Evolutionary conservation across 73 alveolate species (phyloP), one percentile per base, ranked within the genome.

Genomic region (Paramecium biaurelia): DNA sequence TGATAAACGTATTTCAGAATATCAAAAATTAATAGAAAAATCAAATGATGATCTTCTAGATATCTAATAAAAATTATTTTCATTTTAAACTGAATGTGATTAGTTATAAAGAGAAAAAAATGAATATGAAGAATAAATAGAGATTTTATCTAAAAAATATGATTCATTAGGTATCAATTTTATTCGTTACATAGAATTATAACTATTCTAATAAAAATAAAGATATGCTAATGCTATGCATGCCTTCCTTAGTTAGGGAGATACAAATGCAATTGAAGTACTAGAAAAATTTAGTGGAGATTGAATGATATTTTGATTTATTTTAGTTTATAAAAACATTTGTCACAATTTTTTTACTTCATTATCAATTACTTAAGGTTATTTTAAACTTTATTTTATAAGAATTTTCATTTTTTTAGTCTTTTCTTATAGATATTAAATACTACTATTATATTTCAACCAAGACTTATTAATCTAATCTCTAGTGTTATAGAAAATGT

Each of bases 251-350:
- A 20, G 56, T 45, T 18, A 5, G 15, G 90, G 90, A 0, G 74
- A 79, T 79, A 30, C 90, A 24, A 24, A 79, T 38, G 90, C 74
- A 24, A 79, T 79, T 11, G 90, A 79, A 23, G 28, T 79, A 21
- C 14, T 79, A 1, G 90, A 79, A 45, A 79, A 79, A 21, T 79
- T 2, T 18, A 79, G 90, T 79, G 84, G 45, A 1, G 84, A 26
- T 30, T 63, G 84, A 63, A 23, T 63, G 32, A 26, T 63, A 26
- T 30, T 24, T 12, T 26, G 26, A 21, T 58, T 26, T 30, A 14
- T 14, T 49, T 3, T 49, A 10, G 57, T 43, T 43, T 12, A 35
- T 43, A 49, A 47, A 2, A 12, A 9, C 1, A 11, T 47, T 8
- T 14, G 26, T 0, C 26, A 8, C 10, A 1, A 47, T 47, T 47